These are phyloP conservation scores for Candida tallmaniae DNA, from an alignment of 805 yeast species.

Conservation along the genomic window DNA sequence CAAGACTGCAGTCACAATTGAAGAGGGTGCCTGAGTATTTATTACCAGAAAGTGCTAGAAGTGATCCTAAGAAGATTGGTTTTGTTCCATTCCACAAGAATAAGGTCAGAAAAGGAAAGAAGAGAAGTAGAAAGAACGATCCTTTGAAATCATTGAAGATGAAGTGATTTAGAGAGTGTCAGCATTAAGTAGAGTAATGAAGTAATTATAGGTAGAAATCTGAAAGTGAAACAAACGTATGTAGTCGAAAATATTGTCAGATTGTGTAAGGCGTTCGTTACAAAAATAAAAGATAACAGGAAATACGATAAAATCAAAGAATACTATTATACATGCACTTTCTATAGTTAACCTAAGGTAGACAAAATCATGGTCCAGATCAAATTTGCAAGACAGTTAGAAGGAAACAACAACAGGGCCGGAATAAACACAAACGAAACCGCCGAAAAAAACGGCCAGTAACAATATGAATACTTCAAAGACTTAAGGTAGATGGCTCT, in stretches of 20 bases:
- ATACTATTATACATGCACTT: not conserved
- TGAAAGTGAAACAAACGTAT: not conserved
- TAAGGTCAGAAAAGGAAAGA: conserved; percentile 39
- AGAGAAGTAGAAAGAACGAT: conserved; percentile 44
- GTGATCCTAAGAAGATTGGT: conserved; percentile 50
- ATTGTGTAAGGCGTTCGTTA: too few species aligned
- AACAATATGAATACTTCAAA: conserved; percentile 48
- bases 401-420: conserved; percentile 49
- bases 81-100: conserved; percentile 68
- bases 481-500: conserved; percentile 41
- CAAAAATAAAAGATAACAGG: not conserved
- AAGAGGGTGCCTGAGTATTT: conserved; percentile 91
- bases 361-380: conserved; percentile 54
- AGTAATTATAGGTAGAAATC: too few species aligned
- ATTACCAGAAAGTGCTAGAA: conserved; percentile 73
- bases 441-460: conserved; percentile 58
- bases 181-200: too few species aligned
- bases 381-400: conserved; percentile 53
- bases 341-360: conserved; percentile 17
- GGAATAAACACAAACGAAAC: conserved; percentile 48
- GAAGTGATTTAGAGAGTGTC: conserved; percentile 2
- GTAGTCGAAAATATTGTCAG: too few species aligned
- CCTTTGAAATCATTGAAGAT: conserved; percentile 53
- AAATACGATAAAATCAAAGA: not conserved
- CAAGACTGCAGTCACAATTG: conserved; percentile 78